phyloP scores from a whole-genome alignment of 345 rosid genomes.

The Pseudoturritis turrita region DNA sequence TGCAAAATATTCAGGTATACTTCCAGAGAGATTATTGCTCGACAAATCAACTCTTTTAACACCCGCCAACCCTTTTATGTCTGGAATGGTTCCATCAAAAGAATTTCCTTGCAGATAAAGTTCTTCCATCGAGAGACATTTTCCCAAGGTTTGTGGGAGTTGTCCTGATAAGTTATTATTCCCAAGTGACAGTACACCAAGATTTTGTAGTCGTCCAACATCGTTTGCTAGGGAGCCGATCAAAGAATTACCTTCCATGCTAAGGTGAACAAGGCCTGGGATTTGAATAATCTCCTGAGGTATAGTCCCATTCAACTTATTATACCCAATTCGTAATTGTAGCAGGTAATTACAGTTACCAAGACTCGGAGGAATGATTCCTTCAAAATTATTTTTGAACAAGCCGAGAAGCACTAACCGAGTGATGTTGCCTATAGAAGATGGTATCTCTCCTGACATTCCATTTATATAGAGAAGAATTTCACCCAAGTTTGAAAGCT shows the following conservation, averaged over 20 bases:
- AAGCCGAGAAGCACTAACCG: background rate
- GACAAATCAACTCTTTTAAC: background rate
- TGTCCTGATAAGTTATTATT: background rate
- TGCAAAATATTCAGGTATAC: background rate
- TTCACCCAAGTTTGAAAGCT: too few species aligned
- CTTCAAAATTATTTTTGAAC: background rate
- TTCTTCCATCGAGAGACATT: background rate
- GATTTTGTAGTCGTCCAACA: background rate
- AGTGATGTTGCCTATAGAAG: background rate
- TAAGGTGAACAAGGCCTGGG: accelerated
- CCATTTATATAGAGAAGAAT: too few species aligned
- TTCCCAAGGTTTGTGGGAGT: background rate
- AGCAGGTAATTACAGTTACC: background rate
- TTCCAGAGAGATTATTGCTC: background rate
- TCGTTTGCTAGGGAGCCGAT: background rate
- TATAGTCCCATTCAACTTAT: constrained; percentile 1
- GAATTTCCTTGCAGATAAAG: background rate
- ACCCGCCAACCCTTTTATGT: background rate
- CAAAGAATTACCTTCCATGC: background rate
- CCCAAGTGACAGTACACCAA: accelerated
- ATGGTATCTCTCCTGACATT: background rate
- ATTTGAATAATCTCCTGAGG: background rate
- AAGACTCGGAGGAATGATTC: background rate
- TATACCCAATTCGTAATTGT: accelerated
- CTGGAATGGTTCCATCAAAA: background rate